Evolutionary conservation across 352 stramenopile genomes (phyloP).

Genomic region (Globisporangium barbulae): DNA sequence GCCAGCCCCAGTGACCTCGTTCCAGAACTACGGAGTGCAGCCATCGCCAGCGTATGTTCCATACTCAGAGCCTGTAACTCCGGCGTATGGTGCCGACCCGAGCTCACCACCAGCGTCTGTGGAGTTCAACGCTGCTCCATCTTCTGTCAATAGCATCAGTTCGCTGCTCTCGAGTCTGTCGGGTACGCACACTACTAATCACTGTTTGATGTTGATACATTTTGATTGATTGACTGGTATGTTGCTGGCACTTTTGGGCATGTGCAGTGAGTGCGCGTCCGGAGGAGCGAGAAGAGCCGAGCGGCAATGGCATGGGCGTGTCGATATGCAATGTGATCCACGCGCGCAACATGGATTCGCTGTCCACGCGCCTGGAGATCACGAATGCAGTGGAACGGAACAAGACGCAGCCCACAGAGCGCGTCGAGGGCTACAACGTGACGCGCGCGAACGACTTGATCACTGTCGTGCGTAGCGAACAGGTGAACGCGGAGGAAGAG

Average conservation of each 20-base stretch:
- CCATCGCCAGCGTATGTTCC: slow-evolving; percentile 24
- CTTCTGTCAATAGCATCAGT: slow-evolving; percentile 49
- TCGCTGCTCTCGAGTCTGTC: slow-evolving; percentile 62
- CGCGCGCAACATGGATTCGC: slow-evolving; percentile 71
- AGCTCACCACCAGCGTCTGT: slow-evolving; percentile 42
- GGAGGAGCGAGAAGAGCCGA: slow-evolving; percentile 50
- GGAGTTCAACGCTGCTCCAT: slow-evolving; percentile 32
- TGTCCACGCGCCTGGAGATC: slow-evolving; percentile 70
- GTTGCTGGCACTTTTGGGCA: neutral
- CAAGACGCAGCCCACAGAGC: slow-evolving; percentile 44
- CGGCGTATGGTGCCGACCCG: slow-evolving; percentile 7
- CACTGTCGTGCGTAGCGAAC: slow-evolving; percentile 67
- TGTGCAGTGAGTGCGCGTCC: slow-evolving; percentile 32
- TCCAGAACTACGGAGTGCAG: slow-evolving; percentile 17
- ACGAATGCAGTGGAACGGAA: slow-evolving; percentile 68
- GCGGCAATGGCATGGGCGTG: slow-evolving; percentile 61
- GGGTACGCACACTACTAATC: slow-evolving; percentile 14
- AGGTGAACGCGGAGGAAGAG: slow-evolving; percentile 52
- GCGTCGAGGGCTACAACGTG: slow-evolving; percentile 68
- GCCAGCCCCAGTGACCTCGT: slow-evolving; percentile 18
- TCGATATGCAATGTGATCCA: slow-evolving; percentile 46
- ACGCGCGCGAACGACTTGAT: slow-evolving; percentile 69
- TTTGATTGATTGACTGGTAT: neutral
- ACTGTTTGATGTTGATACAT: neutral
- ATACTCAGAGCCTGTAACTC: slow-evolving; percentile 3